These are phyloP conservation scores for Tubosaeta sp. DNA, from an alignment of 768 basidiomycete species.

Conservation along the genomic window DNA sequence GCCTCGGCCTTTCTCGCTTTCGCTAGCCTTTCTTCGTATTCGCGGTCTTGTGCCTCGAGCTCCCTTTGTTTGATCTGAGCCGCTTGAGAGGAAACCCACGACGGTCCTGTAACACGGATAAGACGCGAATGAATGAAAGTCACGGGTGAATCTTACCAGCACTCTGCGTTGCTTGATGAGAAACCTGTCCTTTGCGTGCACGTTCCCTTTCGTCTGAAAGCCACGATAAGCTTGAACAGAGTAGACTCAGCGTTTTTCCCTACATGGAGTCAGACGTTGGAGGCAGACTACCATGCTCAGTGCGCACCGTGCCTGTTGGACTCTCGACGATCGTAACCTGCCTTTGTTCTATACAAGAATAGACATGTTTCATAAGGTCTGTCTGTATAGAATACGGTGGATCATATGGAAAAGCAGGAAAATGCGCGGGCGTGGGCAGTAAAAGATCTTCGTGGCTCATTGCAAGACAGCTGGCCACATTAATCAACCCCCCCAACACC, in stretches of 20 bases:
- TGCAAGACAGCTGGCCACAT: too few relatives aligned
- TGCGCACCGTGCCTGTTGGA: constrained; percentile 79
- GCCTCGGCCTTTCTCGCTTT: constrained; percentile 63
- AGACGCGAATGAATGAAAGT: constrained; percentile 13
- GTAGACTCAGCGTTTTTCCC: constrained; percentile 84
- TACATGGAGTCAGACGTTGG: constrained; percentile 26
- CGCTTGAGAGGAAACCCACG: constrained; percentile 77
- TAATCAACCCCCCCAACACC: too few relatives aligned
- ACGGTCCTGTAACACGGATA: constrained; percentile 41
- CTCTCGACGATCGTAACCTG: constrained; percentile 83
- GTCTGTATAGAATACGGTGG: constrained; percentile 82
- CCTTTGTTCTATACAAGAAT: constrained; percentile 66
- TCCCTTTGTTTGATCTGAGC: constrained; percentile 58
- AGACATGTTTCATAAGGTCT: constrained; percentile 86
- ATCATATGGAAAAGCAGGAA: constrained; percentile 80
- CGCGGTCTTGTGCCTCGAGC: constrained; percentile 63
- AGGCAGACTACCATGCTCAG: not conserved
- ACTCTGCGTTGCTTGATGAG: constrained; percentile 24
- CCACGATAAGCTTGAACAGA: constrained; percentile 77
- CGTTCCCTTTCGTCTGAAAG: constrained; percentile 65
- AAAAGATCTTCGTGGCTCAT: constrained; percentile 19
- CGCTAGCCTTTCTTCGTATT: constrained; percentile 56
- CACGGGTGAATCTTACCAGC: constrained; percentile 16
- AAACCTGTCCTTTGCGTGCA: constrained; percentile 61
- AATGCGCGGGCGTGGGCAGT: constrained; percentile 61